These are phyloP conservation scores for Sextonia rubra DNA, from an alignment of 164 flowering plant genomes.

Conservation along the genomic window DNA sequence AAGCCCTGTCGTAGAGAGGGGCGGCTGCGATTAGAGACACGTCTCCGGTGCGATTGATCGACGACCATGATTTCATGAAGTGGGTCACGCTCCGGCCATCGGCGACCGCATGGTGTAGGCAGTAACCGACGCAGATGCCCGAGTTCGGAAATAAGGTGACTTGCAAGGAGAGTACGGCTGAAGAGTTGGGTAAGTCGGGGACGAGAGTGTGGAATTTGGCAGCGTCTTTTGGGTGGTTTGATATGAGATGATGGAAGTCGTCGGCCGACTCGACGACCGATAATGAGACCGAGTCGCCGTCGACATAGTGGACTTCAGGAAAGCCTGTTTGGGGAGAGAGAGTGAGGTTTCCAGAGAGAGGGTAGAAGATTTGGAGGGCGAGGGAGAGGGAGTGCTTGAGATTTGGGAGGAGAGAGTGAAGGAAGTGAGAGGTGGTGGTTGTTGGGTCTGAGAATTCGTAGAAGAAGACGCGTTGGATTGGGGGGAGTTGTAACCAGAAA, in stretches of 20 bases:
- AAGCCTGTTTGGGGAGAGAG: slow-evolving; percentile 15
- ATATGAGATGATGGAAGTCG: slow-evolving; percentile 4
- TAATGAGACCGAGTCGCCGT: slow-evolving; percentile 27
- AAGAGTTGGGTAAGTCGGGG: not conserved
- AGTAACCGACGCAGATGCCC: slow-evolving; percentile 14
- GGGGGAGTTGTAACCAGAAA: not conserved
- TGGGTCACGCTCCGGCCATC: slow-evolving; percentile 7
- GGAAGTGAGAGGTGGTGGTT: not conserved
- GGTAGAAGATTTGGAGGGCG: slow-evolving; percentile 35
- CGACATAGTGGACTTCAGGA: slow-evolving; percentile 20
- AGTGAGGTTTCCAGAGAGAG: slow-evolving; percentile 27
- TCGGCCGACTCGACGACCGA: slow-evolving; percentile 11
- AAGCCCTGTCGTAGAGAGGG: not conserved
- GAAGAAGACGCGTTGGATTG: slow-evolving; percentile 14
- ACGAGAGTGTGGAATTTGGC: not conserved
- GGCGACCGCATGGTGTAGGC: not conserved
- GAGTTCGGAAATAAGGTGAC: slow-evolving; percentile 11
- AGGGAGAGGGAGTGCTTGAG: slow-evolving; percentile 36
- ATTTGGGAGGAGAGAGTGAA: slow-evolving; percentile 17
- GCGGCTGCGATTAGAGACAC: not conserved
- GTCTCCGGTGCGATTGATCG: slow-evolving; percentile 6
- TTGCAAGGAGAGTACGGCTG: slow-evolving; percentile 14
- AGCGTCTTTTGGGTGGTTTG: not conserved
- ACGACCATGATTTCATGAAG: slow-evolving; percentile 18
- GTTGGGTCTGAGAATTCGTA: slow-evolving; percentile 8